phyloP scores from a whole-genome alignment of 2,329 filamentous ascomycete genomes.

The Penicillium nordicum region DNA sequence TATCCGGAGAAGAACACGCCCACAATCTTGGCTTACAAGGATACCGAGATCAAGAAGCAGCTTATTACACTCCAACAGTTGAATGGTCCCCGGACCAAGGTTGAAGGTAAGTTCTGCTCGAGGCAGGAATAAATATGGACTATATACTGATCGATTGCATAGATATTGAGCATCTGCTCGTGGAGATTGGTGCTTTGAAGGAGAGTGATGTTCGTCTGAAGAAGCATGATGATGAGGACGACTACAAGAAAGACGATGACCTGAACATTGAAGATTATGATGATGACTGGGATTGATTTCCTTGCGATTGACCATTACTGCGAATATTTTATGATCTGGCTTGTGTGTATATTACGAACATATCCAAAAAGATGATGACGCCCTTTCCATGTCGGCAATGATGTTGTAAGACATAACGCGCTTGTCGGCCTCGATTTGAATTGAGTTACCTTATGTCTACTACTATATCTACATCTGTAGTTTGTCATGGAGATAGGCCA shows the following conservation, averaged over 20 bases:
- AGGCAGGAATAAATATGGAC: not conserved
- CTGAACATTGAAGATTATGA: slow-evolving; percentile 47
- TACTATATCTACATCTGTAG: not conserved
- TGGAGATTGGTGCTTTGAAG: slow-evolving; percentile 76
- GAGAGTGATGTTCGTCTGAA: slow-evolving; percentile 74
- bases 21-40: slow-evolving; percentile 86
- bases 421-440: not conserved
- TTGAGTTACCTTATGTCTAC: not conserved
- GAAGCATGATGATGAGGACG: slow-evolving; percentile 52
- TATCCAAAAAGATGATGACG: slow-evolving; percentile 1
- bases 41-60: slow-evolving; percentile 88
- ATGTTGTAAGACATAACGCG: not conserved
- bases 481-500: not conserved
- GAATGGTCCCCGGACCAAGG: slow-evolving; percentile 66
- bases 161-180: slow-evolving; percentile 75
- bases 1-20: slow-evolving; percentile 95
- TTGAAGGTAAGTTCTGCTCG: slow-evolving; percentile 47
- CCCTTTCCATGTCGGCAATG: not conserved
- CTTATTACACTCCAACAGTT: slow-evolving; percentile 83
- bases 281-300: slow-evolving; percentile 56
- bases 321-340: slow-evolving; percentile 16
- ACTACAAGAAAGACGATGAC: slow-evolving; percentile 53
- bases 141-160: slow-evolving; percentile 3
- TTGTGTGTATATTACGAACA: slow-evolving; percentile 24
- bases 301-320: slow-evolving; percentile 7